These are phyloP conservation scores for Candida dajiaensis DNA, from an alignment of 805 yeast species.

Conservation along the genomic window DNA sequence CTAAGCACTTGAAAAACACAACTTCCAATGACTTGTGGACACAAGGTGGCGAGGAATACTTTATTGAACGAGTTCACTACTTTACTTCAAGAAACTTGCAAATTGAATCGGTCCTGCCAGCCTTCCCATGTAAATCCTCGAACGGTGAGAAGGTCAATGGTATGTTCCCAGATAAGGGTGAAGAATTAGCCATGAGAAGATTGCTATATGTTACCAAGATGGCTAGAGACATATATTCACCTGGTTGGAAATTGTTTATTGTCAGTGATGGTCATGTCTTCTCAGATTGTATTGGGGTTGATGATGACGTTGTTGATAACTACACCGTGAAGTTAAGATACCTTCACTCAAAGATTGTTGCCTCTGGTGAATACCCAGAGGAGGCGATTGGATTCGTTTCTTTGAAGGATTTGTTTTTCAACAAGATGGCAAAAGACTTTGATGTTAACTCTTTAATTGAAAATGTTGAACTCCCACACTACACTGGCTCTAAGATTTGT, in stretches of 20 bases:
- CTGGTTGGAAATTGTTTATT: slow-evolving; percentile 50
- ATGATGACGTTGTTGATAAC: slow-evolving; percentile 45
- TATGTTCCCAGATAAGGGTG: slow-evolving; percentile 48
- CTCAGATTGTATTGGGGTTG: slow-evolving; percentile 59
- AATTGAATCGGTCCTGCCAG: slow-evolving; percentile 55
- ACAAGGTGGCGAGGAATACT: slow-evolving; percentile 36
- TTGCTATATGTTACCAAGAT: slow-evolving; percentile 29
- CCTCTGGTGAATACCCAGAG: slow-evolving; percentile 22
- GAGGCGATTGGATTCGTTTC: slow-evolving; percentile 35
- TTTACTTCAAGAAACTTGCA: slow-evolving; percentile 43
- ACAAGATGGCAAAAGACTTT: slow-evolving; percentile 18
- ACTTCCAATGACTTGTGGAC: slow-evolving; percentile 45
- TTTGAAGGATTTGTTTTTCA: slow-evolving; percentile 34
- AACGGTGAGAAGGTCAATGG: slow-evolving; percentile 46
- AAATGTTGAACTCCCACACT: slow-evolving; percentile 27
- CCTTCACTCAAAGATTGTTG: slow-evolving; percentile 32
- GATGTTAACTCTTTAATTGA: slow-evolving; percentile 27
- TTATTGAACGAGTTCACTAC: slow-evolving; percentile 36
- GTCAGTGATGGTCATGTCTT: slow-evolving; percentile 64
- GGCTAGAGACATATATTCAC: slow-evolving; percentile 37
- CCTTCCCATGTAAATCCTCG: slow-evolving; percentile 62
- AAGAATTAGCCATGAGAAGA: slow-evolving; percentile 36
- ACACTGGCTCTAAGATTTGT: slow-evolving; percentile 34
- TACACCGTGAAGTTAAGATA: slow-evolving; percentile 40
- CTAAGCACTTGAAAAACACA: slow-evolving; percentile 40